A percentile compares a stretch with the other conserved stretches of the same genome.
phyloP scores from a whole-genome alignment of 1,139 yeast species.

The Blastobotrys buckinghamii region DNA sequence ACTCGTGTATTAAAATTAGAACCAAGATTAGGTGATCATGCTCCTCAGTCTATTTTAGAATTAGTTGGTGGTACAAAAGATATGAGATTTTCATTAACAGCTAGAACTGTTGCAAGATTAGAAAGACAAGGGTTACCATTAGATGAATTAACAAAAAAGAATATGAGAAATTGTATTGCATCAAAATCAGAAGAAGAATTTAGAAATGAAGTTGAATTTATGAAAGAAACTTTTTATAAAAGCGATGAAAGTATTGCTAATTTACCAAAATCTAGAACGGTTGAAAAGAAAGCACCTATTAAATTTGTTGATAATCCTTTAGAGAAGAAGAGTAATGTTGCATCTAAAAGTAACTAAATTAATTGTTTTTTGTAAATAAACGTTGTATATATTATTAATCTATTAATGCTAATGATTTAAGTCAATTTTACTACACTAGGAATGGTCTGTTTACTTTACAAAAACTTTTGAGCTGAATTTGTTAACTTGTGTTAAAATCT shows the following conservation, averaged over 20 bases:
- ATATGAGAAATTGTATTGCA: slow-evolving; percentile 47
- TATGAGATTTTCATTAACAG: slow-evolving; percentile 69
- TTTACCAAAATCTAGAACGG: slow-evolving; percentile 11
- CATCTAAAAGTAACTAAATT: background rate
- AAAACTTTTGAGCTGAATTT: too few species aligned
- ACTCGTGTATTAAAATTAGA: slow-evolving; percentile 82
- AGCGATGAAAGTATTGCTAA: slow-evolving; percentile 20
- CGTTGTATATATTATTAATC: background rate
- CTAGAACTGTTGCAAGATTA: slow-evolving; percentile 74
- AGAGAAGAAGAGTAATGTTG: background rate
- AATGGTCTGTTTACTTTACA: too few species aligned
- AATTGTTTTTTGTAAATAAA: slow-evolving; percentile 1
- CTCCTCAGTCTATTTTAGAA: slow-evolving; percentile 86
- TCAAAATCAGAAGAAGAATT: slow-evolving; percentile 45
- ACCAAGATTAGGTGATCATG: slow-evolving; percentile 84
- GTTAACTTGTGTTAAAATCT: too few species aligned
- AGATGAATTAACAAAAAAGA: slow-evolving; percentile 54
- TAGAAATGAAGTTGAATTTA: slow-evolving; percentile 55
- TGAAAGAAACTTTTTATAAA: slow-evolving; percentile 53
- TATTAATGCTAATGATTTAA: background rate
- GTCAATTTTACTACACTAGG: too few species aligned
- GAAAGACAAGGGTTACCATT: slow-evolving; percentile 59
- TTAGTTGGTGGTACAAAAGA: slow-evolving; percentile 77
- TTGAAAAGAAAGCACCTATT: slow-evolving; percentile 18
- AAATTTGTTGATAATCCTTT: slow-evolving; percentile 23